Percentiles rank a stretch among this genome's conserved stretches.
These are phyloP conservation scores for Leccinum incarnatum DNA, from an alignment of 768 basidiomycete species.

Conservation along the genomic window DNA sequence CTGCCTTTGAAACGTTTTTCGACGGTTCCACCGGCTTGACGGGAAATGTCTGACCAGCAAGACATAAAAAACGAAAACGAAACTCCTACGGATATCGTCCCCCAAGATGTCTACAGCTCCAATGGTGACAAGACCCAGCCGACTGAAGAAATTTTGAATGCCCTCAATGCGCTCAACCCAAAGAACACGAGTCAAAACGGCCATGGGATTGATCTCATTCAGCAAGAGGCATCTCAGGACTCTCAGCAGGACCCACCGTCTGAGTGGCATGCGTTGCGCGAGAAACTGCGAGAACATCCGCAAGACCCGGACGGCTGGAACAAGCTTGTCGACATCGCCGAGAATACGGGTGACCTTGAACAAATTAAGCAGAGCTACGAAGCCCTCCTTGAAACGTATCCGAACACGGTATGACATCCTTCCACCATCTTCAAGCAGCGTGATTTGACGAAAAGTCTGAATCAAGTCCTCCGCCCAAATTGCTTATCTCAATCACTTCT, in stretches of 20 bases:
- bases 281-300: conserved; percentile 62
- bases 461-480: conserved; percentile 78
- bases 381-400: conserved; percentile 78
- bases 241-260: conserved; percentile 41
- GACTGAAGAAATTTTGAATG: conserved; percentile 38
- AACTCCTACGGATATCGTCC: conserved; percentile 25
- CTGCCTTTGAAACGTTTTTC: conserved; percentile 31
- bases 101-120: conserved; percentile 27
- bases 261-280: conserved; percentile 65
- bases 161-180: conserved; percentile 34
- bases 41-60: conserved; percentile 38
- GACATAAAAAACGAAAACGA: conserved; percentile 25
- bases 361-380: conserved; percentile 82
- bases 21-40: conserved; percentile 25
- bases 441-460: conserved; percentile 23
- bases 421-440: conserved; percentile 22
- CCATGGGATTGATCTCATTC: conserved; percentile 21
- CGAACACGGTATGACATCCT: conserved; percentile 77
- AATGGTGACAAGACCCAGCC: conserved; percentile 34
- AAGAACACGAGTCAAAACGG: conserved; percentile 30
- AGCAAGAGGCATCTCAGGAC: conserved; percentile 23
- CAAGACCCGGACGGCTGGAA: conserved; percentile 80
- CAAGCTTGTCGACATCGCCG: conserved; percentile 72
- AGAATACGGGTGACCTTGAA: conserved; percentile 73
- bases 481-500: conserved; percentile 75